Conservation (phyloP, 306 rosid species). For the Citrullus amarus region DNA sequence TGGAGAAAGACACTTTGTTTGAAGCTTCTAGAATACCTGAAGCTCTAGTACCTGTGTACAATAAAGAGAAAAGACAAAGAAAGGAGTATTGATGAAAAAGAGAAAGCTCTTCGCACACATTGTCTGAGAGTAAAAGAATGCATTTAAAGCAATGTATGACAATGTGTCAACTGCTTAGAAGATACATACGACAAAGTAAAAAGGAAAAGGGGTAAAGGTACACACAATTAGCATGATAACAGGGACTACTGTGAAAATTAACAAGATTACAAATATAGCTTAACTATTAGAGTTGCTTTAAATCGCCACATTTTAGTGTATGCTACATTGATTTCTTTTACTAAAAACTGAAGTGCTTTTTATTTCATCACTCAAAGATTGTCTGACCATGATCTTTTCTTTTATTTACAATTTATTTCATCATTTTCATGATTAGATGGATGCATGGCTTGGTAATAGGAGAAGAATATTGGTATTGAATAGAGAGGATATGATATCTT, state of each 20-base stretch:
- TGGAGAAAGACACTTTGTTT: neutral
- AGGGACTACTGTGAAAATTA: neutral
- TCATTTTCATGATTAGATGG: constrained; percentile 49
- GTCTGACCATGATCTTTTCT: neutral
- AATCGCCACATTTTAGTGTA: constrained; percentile 1
- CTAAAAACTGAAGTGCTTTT: neutral
- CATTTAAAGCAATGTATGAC: neutral
- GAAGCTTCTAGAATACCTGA: neutral
- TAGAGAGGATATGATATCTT: constrained; percentile 94
- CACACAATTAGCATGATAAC: neutral
- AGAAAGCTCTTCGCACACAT: neutral
- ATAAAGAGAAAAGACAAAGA: neutral
- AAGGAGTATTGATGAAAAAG: neutral
- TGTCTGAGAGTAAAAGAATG: neutral
- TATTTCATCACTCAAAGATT: neutral
- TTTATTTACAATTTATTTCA: neutral
- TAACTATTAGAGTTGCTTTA: neutral
- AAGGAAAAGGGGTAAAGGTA: neutral
- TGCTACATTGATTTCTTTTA: neutral
- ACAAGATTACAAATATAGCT: neutral
- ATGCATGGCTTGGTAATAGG: constrained; percentile 78
- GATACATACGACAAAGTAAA: neutral
- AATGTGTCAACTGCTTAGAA: neutral
- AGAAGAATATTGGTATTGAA: constrained; percentile 82
- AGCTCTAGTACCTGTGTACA: neutral